Evolutionary conservation across 495 filamentous ascomycete genomes (phyloP).

Genomic region (Parmelia sp.): DNA sequence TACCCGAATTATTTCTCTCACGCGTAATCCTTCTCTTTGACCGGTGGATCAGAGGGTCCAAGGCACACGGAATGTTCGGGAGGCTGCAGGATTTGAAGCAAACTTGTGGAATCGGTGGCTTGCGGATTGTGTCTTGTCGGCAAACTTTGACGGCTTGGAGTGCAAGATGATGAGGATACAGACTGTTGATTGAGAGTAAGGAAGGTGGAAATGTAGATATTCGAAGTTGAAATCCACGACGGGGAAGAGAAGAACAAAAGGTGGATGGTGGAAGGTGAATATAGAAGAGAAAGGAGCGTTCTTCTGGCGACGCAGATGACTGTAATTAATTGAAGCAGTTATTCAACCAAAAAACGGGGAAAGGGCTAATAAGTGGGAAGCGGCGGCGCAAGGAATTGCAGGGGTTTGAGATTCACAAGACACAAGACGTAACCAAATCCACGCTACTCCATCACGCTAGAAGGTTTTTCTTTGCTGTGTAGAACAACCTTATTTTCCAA

Average conservation of each 20-base stretch:
- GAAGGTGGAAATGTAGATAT: not conserved
- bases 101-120: not conserved
- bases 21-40: constrained; percentile 7
- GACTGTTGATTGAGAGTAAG: not conserved
- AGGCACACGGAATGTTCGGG: constrained; percentile 9
- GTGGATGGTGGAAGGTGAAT: not conserved
- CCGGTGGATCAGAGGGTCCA: not conserved
- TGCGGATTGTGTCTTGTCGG: constrained; percentile 6
- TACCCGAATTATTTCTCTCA: not conserved
- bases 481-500: constrained; percentile 13
- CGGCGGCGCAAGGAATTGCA: constrained; percentile 4
- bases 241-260: not conserved
- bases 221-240: not conserved
- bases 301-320: constrained; percentile 2
- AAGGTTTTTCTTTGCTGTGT: constrained; percentile 14
- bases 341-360: not conserved
- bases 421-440: not conserved
- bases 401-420: not conserved
- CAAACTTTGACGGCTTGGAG: not conserved
- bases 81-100: constrained; percentile 16
- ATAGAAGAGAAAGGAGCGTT: constrained; percentile 15
- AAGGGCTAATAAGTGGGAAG: constrained; percentile 7
- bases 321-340: constrained; percentile 3
- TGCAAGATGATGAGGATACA: not conserved
- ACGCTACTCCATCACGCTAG: constrained; percentile 1